A percentile compares a stretch with the other conserved stretches of the same genome.
Evolutionary conservation across 352 stramenopile species (phyloP).

Genomic region (Pythium vanterpoolii): DNA sequence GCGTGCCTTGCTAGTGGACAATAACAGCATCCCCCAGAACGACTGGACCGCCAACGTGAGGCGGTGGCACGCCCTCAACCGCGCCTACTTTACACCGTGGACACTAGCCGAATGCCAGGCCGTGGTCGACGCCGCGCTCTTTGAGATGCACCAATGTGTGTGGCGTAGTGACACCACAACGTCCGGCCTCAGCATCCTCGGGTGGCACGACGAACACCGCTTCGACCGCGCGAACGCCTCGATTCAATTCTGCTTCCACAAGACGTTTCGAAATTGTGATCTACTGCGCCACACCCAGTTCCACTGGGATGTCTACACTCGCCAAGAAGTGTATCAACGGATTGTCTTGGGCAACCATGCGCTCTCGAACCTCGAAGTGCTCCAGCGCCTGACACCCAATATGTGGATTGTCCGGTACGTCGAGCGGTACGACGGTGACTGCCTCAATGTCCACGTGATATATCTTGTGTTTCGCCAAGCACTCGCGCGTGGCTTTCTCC

Average conservation of each 20-base stretch:
- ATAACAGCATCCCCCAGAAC: background rate
- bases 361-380: background rate
- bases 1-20: background rate
- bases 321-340: background rate
- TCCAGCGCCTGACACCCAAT: conserved; percentile 1
- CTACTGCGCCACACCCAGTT: conserved; percentile 4
- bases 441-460: conserved; percentile 11
- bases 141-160: conserved; percentile 8
- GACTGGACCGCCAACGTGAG: background rate
- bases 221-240: background rate
- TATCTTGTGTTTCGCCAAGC: conserved; percentile 12
- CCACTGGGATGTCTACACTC: conserved; percentile 16
- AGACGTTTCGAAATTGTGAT: conserved; percentile 9
- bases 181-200: conserved; percentile 11
- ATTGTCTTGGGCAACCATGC: conserved; percentile 1
- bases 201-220: conserved; percentile 12
- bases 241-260: conserved; percentile 18
- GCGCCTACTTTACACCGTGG: conserved; percentile 7
- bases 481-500: conserved; percentile 2
- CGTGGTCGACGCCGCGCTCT: conserved; percentile 2
- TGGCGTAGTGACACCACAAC: conserved; percentile 4
- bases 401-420: conserved; percentile 12
- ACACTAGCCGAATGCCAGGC: background rate
- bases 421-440: conserved; percentile 3
- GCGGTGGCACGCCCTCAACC: conserved; percentile 2